Percentiles rank a stretch among this genome's conserved stretches.
These are phyloP conservation scores for Camillea tinctor DNA, from an alignment of 2,329 filamentous ascomycete species.

Conservation along the genomic window DNA sequence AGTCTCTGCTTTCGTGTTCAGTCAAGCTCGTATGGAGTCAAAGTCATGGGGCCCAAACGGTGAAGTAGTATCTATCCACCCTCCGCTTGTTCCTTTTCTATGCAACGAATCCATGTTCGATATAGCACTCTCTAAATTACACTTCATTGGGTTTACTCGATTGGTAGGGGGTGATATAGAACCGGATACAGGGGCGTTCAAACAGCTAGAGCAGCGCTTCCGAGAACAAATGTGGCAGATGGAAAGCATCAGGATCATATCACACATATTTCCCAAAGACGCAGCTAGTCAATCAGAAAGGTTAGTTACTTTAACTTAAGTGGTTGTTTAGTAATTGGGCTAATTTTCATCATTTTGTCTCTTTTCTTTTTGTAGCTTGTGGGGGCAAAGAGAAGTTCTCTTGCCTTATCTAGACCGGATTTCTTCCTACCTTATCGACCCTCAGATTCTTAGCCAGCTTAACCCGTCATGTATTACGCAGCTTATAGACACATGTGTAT, in stretches of 20 bases:
- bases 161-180: background rate
- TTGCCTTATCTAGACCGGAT: background rate
- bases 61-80: too few species aligned
- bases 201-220: background rate
- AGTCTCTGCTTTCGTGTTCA: too few species aligned
- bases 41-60: too few species aligned
- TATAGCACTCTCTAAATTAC: too few species aligned
- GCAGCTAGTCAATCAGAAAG: background rate
- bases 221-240: background rate
- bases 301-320: background rate
- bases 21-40: too few species aligned
- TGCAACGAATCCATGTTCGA: too few species aligned
- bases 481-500: constrained; percentile 6
- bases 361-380: background rate
- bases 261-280: background rate
- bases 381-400: background rate
- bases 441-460: background rate
- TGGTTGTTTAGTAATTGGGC: background rate
- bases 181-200: background rate
- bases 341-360: too few species aligned
- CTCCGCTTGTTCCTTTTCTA: too few species aligned
- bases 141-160: too few species aligned
- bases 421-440: background rate
- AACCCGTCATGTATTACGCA: constrained; percentile 2
- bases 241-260: background rate